These are phyloP conservation scores for Trichophyton verrucosum DNA, from an alignment of 2,329 filamentous ascomycete species.

Conservation along the genomic window DNA sequence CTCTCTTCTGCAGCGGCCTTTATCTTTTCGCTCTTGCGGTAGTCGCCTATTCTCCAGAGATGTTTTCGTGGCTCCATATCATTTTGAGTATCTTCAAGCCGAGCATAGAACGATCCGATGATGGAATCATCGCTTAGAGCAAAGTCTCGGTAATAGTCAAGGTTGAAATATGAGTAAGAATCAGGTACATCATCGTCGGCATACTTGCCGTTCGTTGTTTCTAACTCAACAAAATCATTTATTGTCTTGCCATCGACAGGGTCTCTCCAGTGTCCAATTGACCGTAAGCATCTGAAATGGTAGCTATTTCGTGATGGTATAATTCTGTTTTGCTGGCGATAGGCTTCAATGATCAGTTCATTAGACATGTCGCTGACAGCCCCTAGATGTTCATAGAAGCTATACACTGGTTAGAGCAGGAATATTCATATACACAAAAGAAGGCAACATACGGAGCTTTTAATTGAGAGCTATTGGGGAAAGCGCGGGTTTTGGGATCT, in stretches of 20 bases:
- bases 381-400: constrained; percentile 51
- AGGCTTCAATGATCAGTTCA: constrained; percentile 49
- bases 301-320: constrained; percentile 45
- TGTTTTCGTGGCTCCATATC: constrained; percentile 46
- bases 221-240: constrained; percentile 44
- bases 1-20: constrained; percentile 46
- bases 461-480: background rate
- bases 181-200: constrained; percentile 44
- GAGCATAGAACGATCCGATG: constrained; percentile 48
- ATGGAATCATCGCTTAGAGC: constrained; percentile 47
- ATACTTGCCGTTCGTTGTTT: constrained; percentile 47
- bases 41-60: constrained; percentile 48
- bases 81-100: constrained; percentile 43
- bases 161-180: constrained; percentile 49
- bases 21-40: constrained; percentile 46
- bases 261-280: constrained; percentile 43
- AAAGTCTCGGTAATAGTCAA: constrained; percentile 33
- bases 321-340: constrained; percentile 45
- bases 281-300: constrained; percentile 54
- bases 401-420: constrained; percentile 14
- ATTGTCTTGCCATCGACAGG: constrained; percentile 41
- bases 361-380: constrained; percentile 51
- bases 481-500: constrained; percentile 6
- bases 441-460: constrained; percentile 21
- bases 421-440: background rate